These are phyloP conservation scores for Blastomyces gilchristii DNA, from an alignment of 2,329 filamentous ascomycete species.

Conservation along the genomic window DNA sequence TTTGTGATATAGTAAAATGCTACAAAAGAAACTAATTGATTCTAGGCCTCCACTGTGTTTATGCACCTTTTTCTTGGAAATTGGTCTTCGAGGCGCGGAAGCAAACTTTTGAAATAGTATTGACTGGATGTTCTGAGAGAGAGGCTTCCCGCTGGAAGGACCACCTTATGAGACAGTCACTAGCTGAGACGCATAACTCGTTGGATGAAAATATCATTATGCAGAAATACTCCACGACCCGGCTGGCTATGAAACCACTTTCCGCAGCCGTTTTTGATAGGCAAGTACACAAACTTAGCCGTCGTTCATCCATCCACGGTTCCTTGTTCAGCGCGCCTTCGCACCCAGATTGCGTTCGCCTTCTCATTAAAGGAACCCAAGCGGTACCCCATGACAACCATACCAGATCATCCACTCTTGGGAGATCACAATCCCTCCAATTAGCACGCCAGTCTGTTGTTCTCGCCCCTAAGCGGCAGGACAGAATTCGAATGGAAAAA, in stretches of 20 bases:
- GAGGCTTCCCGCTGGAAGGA: slow-evolving; percentile 75
- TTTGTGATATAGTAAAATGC: background rate
- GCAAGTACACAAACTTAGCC: slow-evolving; percentile 48
- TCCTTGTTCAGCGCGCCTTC: slow-evolving; percentile 40
- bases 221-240: slow-evolving; percentile 14
- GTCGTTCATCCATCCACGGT: slow-evolving; percentile 62
- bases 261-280: slow-evolving; percentile 66
- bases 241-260: slow-evolving; percentile 14
- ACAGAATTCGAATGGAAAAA: slow-evolving; percentile 66
- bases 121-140: slow-evolving; percentile 71
- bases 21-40: slow-evolving; percentile 8
- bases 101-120: slow-evolving; percentile 70
- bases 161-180: slow-evolving; percentile 48
- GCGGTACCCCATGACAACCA: slow-evolving; percentile 11
- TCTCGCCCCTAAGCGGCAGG: slow-evolving; percentile 61
- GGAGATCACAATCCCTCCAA: slow-evolving; percentile 51
- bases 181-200: slow-evolving; percentile 42
- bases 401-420: slow-evolving; percentile 8
- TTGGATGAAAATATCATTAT: slow-evolving; percentile 30
- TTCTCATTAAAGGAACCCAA: slow-evolving; percentile 16
- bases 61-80: slow-evolving; percentile 85
- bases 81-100: slow-evolving; percentile 68
- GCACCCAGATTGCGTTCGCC: slow-evolving; percentile 10
- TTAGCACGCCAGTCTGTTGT: slow-evolving; percentile 59
- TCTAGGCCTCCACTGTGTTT: slow-evolving; percentile 74